Percentiles rank a stretch among this genome's conserved stretches.
These are phyloP conservation scores for Trichoderma koningii DNA, from an alignment of 2,329 filamentous ascomycete species.

Conservation along the genomic window DNA sequence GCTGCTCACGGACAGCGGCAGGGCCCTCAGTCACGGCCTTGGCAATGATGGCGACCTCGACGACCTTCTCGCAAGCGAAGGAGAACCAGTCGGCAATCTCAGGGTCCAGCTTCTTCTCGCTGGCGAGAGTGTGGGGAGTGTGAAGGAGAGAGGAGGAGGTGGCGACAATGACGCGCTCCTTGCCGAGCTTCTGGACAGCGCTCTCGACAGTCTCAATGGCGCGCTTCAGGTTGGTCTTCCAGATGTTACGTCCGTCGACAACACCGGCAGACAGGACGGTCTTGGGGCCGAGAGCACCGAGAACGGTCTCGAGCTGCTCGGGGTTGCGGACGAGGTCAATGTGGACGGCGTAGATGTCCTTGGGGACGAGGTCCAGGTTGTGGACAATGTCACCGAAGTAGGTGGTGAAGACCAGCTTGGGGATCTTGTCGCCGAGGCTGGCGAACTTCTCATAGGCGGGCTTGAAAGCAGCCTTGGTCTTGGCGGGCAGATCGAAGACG, in stretches of 20 bases:
- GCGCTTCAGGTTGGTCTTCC: conserved; percentile 99
- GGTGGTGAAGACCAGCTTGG: conserved; percentile 87
- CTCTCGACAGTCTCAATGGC: conserved; percentile 89
- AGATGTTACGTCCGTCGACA: conserved; percentile 98
- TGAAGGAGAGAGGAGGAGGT: conserved; percentile 98
- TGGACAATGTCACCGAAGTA: conserved; percentile 99
- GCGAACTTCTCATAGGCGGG: conserved; percentile 90
- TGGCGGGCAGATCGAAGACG: conserved; percentile 87
- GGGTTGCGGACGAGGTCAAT: conserved; percentile 97
- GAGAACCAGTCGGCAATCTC: conserved; percentile 99
- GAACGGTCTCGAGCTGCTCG: conserved; percentile 89
- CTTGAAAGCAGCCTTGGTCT: conserved; percentile 97
- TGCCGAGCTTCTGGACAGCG: conserved; percentile 91
- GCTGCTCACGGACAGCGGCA: conserved; percentile 79
- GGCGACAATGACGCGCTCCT: conserved; percentile 95
- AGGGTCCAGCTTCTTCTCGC: conserved; percentile 95
- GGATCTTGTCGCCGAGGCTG: conserved; percentile 74
- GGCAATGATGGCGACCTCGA: conserved; percentile 88
- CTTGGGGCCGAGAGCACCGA: conserved; percentile 79
- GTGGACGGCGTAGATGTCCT: conserved; percentile 82
- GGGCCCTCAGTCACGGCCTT: conserved; percentile 96
- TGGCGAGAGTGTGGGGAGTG: conserved; percentile 95
- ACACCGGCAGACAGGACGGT: conserved; percentile 94
- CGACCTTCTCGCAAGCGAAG: conserved; percentile 92
- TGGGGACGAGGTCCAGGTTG: conserved; percentile 89